A percentile compares a stretch with the other conserved stretches of the same genome.
phyloP scores from a whole-genome alignment of 176 grass and related monocot species.

The Avena eriantha region DNA sequence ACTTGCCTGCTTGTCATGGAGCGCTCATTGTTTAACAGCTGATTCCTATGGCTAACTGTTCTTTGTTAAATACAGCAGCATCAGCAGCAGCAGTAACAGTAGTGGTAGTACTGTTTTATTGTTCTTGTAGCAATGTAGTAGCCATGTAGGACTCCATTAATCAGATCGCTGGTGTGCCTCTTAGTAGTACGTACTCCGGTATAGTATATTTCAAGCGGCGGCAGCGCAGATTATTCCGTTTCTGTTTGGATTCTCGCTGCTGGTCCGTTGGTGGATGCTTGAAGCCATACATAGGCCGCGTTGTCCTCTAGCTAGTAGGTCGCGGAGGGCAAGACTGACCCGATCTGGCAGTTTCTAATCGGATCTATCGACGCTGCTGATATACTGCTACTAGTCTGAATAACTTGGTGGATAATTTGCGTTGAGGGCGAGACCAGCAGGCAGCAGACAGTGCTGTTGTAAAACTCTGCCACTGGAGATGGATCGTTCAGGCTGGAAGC shows the following conservation, averaged over 20 bases:
- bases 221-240: slow-evolving; percentile 13
- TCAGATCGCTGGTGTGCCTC: no score
- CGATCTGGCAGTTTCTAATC: neutral
- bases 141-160: no score
- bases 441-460: neutral
- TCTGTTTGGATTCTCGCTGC: slow-evolving; percentile 43
- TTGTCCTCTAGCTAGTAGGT: neutral
- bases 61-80: no score
- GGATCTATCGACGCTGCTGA: neutral
- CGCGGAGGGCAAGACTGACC: neutral
- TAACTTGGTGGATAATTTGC: neutral
- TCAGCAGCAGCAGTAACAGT: no score
- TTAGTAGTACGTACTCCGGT: no score
- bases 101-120: no score
- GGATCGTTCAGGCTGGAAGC: neutral
- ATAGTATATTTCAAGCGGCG: no score
- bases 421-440: neutral
- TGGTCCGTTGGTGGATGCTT: slow-evolving; percentile 33
- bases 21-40: no score
- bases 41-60: no score
- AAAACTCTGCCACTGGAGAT: neutral
- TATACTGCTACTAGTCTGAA: neutral
- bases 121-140: no score
- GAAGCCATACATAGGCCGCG: neutral
- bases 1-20: no score